Conservation (phyloP, 441 rosid species). For the Lepidium campestre region DNA sequence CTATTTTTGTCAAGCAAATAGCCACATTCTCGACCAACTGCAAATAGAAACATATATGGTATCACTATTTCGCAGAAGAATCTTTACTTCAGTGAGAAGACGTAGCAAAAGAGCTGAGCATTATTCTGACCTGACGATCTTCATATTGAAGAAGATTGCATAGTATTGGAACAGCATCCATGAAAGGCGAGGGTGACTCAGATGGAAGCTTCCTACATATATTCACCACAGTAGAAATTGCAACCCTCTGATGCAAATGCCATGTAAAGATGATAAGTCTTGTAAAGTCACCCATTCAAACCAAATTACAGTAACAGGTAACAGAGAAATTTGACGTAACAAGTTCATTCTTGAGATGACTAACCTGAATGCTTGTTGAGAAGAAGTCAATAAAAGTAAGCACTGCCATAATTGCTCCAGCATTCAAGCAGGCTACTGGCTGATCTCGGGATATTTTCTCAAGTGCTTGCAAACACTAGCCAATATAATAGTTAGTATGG, state of each 20-base stretch:
- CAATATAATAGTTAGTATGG: conserved; percentile 3
- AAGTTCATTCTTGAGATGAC: conserved; percentile 5
- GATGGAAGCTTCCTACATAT: conserved; percentile 85
- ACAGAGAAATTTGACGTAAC: neutral
- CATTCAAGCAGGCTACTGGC: conserved; percentile 82
- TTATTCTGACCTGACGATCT: conserved; percentile 67
- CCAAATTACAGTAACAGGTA: neutral
- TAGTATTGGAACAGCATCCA: conserved; percentile 87
- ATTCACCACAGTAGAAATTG: conserved; percentile 87
- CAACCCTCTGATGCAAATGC: conserved; percentile 68
- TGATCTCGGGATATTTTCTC: conserved; percentile 92
- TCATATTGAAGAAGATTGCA: conserved; percentile 90
- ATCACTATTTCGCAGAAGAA: neutral
- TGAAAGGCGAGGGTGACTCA: conserved; percentile 46
- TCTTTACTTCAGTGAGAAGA: neutral
- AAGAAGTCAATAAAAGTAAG: conserved; percentile 80
- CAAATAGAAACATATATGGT: conserved; percentile 9
- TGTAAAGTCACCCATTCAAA: neutral
- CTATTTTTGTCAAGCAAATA: conserved; percentile 77
- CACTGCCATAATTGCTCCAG: conserved; percentile 91
- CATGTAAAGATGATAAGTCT: conserved; percentile 5
- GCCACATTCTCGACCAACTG: conserved; percentile 96
- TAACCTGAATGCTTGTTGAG: conserved; percentile 86
- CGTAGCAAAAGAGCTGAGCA: conserved; percentile 10
- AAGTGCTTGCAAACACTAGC: conserved; percentile 96